Evolutionary conservation across 2,329 filamentous ascomycete species (phyloP), one percentile per base, ranked within the genome.

Genomic region (Fusarium miscanthi): DNA sequence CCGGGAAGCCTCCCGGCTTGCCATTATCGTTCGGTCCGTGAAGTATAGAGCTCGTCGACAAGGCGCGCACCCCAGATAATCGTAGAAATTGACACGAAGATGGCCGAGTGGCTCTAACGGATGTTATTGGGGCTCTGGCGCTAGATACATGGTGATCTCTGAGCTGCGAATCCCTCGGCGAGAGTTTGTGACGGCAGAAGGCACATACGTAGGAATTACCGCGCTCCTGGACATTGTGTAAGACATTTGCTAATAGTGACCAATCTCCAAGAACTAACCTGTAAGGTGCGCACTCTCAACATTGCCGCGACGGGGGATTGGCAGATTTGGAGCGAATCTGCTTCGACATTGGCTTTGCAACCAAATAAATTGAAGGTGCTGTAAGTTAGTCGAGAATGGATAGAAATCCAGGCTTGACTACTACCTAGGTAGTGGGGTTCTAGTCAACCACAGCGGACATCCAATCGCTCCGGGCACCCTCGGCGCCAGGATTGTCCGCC

Each of bases 221-320:
- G 67, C 78, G 81, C 74, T 80, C 78, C 83, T 84, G 58, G 42
- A 62, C 11, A 43, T 58, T 49, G 46, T 57, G 59, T 70, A 48
- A 72, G 71, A 41, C 41, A 52, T 52, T 61, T 59, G 41, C 14
- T 35, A 38, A 21, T 13, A 51, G 14, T 27, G 35, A 31, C 14
- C n/a, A 8, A 27, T 37, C 40, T 37, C 31, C 16, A 45, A 54
- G 46, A 33, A 65, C 79, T 66, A 71, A 85, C 85, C 81, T 81
- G 81, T 76, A 80, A 82, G 75, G 79, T 67, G 70, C 81, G 81
- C 73, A 81, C 80, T 80, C 83, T 83, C 68, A 86, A 82, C 84
- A 86, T 86, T 70, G 74, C 80, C 75, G 73, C 67, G 63, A 65
- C 51, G 56, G 73, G 66, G 58, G 52, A 68, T 74, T 75, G 67